Base-by-base conservation (phyloP, 768 basidiomycete species). In the Filobasidium floriforme region DNA sequence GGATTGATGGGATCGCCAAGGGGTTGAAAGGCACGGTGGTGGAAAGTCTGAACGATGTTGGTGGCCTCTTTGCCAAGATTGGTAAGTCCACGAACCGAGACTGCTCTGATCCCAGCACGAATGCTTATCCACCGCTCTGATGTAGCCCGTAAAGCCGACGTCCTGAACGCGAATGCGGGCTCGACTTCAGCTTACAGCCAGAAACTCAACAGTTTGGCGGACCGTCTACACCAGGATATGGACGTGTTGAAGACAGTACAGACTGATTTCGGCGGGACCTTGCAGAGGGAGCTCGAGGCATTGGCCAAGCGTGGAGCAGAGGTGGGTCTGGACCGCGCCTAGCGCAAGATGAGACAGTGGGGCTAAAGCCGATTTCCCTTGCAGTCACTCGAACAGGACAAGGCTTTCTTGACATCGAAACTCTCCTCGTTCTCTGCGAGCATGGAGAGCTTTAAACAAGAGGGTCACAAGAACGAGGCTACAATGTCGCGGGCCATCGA, bases 51-150 rank as follows among this genome's bases (percentile, higher is more conserved):
- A 81, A 81, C 9, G 89, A 96, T 74, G 81, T 93, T 43, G 75
- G 76, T 0, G 84, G 85, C 0, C 79, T 93, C 26, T 90, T 91
- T 69, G 85, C 85, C 51, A 96, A 94, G 79, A 84, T 96, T 55
- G 88, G 92, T 92, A 73, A 73, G 85, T 72, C 28, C 28, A 9
- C 32, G 28, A 4, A 40, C 7, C 49, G 7, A 43, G 28, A 49
- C 49, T 60, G 1, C 37, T 59, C 59, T 26, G 59, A n/a, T 1
- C 18, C 1, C 9, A 4, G 6, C 12, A 43, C 26, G 29, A 10
- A 62, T 6, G 52, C 52, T 59, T 1, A 28, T 37, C 11, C 14
- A 12, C 1, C 22, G 6, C 19, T 22, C 32, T 37, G n/a, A 15
- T 41, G 18, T 69, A 93, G 92, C 89, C 49, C 88, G 92, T 66